Conservation (phyloP, 2,329 filamentous ascomycete genomes). For the Aspergillus chevalieri region DNA sequence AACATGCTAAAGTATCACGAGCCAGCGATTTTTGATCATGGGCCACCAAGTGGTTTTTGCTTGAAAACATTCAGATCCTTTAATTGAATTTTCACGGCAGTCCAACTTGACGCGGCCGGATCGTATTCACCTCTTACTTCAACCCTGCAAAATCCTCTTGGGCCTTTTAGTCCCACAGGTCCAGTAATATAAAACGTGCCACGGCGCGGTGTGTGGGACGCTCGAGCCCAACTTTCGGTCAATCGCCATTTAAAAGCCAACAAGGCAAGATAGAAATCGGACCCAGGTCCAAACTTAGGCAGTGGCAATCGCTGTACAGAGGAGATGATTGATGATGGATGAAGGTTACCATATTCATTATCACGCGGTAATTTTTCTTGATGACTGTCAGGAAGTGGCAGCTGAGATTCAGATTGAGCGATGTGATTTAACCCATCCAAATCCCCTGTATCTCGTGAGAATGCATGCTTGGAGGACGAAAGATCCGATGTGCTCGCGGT, state of each 20-base stretch:
- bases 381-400: constrained; percentile 9
- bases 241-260: constrained; percentile 27
- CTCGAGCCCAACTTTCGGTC: constrained; percentile 16
- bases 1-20: not conserved
- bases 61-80: constrained; percentile 24
- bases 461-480: constrained; percentile 5
- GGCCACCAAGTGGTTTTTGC: constrained; percentile 21
- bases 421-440: constrained; percentile 13
- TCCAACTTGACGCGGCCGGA: constrained; percentile 23
- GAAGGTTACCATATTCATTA: constrained; percentile 10
- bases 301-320: constrained; percentile 29
- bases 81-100: constrained; percentile 23
- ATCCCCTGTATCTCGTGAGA: constrained; percentile 10
- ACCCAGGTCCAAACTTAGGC: constrained; percentile 27
- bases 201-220: constrained; percentile 19
- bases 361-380: constrained; percentile 11
- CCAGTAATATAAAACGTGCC: constrained; percentile 31
- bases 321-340: constrained; percentile 26
- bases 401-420: constrained; percentile 12
- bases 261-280: constrained; percentile 28
- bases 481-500: constrained; percentile 10
- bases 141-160: constrained; percentile 28
- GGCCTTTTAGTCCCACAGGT: constrained; percentile 28
- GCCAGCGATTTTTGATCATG: not conserved
- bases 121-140: constrained; percentile 34